These are phyloP conservation scores for Wickerhamiella sergipiensis DNA, from an alignment of 805 yeast genomes.

Conservation along the genomic window DNA sequence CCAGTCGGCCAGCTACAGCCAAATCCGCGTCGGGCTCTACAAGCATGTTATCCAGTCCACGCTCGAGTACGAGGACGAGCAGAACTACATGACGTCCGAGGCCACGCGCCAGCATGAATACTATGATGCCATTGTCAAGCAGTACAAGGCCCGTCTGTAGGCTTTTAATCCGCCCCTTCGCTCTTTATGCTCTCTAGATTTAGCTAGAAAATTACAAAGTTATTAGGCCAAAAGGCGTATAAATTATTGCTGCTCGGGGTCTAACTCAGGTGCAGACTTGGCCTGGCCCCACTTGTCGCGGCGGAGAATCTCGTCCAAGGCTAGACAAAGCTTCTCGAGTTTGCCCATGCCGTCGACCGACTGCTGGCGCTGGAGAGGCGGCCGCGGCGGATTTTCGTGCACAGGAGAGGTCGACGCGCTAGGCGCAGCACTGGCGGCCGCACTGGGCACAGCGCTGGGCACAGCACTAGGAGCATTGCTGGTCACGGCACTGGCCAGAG, in stretches of 20 bases:
- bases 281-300: constrained; percentile 4
- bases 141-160: constrained; percentile 4
- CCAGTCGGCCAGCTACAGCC: constrained; percentile 22
- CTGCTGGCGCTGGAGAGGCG: constrained; percentile 1
- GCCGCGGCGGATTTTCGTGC: not conserved
- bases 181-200: not conserved
- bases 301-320: constrained; percentile 22
- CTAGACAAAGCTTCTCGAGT: constrained; percentile 21
- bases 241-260: not conserved
- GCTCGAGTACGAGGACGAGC: constrained; percentile 10
- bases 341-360: constrained; percentile 5
- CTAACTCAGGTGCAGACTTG: too few relatives aligned
- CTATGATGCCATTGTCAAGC: constrained; percentile 8
- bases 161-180: not conserved
- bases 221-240: not conserved
- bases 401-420: not conserved
- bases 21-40: constrained; percentile 20
- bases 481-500: not conserved
- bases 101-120: constrained; percentile 10
- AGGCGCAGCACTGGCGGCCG: not conserved
- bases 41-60: constrained; percentile 19
- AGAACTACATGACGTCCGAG: constrained; percentile 1
- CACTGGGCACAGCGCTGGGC: not conserved
- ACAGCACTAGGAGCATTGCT: not conserved
- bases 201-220: not conserved